phyloP scores from a whole-genome alignment of 2,329 filamentous ascomycete genomes.

The Ilyonectria sp. region DNA sequence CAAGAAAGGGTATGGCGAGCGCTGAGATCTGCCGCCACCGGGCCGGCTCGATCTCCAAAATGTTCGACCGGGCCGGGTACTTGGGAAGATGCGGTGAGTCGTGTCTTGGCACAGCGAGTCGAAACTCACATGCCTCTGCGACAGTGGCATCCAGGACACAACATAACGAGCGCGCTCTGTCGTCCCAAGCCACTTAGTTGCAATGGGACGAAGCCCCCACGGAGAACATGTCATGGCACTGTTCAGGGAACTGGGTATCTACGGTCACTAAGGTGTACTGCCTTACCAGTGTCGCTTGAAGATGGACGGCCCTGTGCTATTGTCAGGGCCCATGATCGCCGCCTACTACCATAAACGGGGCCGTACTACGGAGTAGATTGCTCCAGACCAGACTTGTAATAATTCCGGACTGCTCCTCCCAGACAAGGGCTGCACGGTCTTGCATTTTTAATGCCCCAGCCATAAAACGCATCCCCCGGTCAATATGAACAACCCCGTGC shows the following conservation, averaged over 20 bases:
- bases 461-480: slow-evolving; percentile 14
- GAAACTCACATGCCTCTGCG: not conserved
- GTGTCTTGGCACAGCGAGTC: slow-evolving; percentile 28
- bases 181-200: slow-evolving; percentile 16
- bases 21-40: slow-evolving; percentile 44
- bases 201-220: slow-evolving; percentile 19
- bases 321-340: slow-evolving; percentile 20
- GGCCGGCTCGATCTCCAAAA: slow-evolving; percentile 40
- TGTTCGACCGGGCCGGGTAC: slow-evolving; percentile 36
- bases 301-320: slow-evolving; percentile 20
- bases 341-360: not conserved
- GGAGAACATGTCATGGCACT: slow-evolving; percentile 21
- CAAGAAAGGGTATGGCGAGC: slow-evolving; percentile 29
- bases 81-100: slow-evolving; percentile 45
- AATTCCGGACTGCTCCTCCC: slow-evolving; percentile 30
- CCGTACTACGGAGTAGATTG: slow-evolving; percentile 2
- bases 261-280: slow-evolving; percentile 12
- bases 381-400: slow-evolving; percentile 23
- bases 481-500: slow-evolving; percentile 16
- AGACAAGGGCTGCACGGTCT: slow-evolving; percentile 40
- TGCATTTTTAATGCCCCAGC: slow-evolving; percentile 40
- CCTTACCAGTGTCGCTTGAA: slow-evolving; percentile 1
- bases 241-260: slow-evolving; percentile 11
- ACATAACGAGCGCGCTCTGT: not conserved
- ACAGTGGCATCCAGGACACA: not conserved